Evolutionary conservation across 495 filamentous ascomycete species (phyloP).

Genomic region (Copromyces sp.): DNA sequence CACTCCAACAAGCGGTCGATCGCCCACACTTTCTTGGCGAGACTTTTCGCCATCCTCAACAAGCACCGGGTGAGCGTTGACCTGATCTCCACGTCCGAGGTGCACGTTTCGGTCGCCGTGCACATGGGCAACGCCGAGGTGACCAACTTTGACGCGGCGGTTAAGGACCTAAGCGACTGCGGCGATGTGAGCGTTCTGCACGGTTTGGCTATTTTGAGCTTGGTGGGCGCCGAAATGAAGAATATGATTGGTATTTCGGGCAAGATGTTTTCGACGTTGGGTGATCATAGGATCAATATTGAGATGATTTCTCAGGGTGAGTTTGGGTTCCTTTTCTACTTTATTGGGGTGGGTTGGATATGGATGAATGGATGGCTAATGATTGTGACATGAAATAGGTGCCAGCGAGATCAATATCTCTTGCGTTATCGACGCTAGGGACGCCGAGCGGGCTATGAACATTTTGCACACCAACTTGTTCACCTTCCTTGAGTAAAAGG

Average conservation of each 20-base stretch:
- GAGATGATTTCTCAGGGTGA: slow-evolving; percentile 97
- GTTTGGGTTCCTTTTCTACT: slow-evolving; percentile 17
- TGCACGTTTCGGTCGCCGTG: slow-evolving; percentile 91
- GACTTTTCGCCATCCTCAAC: slow-evolving; percentile 80
- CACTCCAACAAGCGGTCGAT: slow-evolving; percentile 75
- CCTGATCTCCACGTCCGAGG: slow-evolving; percentile 86
- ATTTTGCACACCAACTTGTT: slow-evolving; percentile 92
- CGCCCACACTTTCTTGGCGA: slow-evolving; percentile 81
- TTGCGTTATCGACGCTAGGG: slow-evolving; percentile 86
- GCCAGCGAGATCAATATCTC: slow-evolving; percentile 98
- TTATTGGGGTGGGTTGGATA: neutral
- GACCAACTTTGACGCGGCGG: slow-evolving; percentile 53
- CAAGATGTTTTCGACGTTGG: slow-evolving; percentile 79
- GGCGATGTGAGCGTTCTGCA: slow-evolving; percentile 78
- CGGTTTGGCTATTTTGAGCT: slow-evolving; percentile 81
- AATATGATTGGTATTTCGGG: slow-evolving; percentile 88
- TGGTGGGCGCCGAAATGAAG: slow-evolving; percentile 92
- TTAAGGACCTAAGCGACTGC: slow-evolving; percentile 59
- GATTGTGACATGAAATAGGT: slow-evolving; percentile 37
- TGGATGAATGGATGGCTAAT: neutral
- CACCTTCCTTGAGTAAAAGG: slow-evolving; percentile 41
- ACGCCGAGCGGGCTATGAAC: slow-evolving; percentile 85
- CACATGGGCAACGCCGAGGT: slow-evolving; percentile 64
- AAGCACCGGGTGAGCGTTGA: slow-evolving; percentile 74
- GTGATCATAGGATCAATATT: slow-evolving; percentile 81